phyloP scores from a whole-genome alignment of 164 flowering plant genomes.

The Magnolia kwangsiensis region DNA sequence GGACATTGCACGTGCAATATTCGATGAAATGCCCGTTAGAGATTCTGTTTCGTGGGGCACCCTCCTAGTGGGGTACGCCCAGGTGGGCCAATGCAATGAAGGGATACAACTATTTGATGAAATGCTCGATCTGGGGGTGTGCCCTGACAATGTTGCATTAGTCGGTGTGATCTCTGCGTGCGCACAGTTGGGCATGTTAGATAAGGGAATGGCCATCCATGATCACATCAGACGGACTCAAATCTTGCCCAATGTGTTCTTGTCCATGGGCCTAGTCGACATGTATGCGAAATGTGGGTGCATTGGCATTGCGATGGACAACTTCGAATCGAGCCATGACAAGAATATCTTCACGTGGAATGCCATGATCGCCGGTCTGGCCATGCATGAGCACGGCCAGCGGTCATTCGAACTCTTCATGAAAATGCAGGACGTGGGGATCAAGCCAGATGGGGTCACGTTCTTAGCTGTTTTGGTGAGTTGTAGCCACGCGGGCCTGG shows the following conservation, averaged over 20 bases:
- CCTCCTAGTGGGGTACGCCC: slow-evolving; percentile 60
- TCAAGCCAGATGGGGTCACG: slow-evolving; percentile 63
- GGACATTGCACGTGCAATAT: slow-evolving; percentile 37
- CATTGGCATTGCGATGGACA: slow-evolving; percentile 41
- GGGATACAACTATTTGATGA: slow-evolving; percentile 40
- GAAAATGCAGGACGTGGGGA: slow-evolving; percentile 41
- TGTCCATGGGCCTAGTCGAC: slow-evolving; percentile 69
- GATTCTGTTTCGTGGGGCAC: slow-evolving; percentile 71
- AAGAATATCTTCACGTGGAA: slow-evolving; percentile 74
- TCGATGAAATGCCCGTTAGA: slow-evolving; percentile 46
- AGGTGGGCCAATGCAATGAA: slow-evolving; percentile 30
- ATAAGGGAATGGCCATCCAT: slow-evolving; percentile 49
- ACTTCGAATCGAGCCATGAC: slow-evolving; percentile 41
- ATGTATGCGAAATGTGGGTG: slow-evolving; percentile 81
- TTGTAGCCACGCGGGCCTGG: slow-evolving; percentile 73
- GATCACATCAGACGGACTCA: slow-evolving; percentile 30
- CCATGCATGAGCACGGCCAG: slow-evolving; percentile 59
- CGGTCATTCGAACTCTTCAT: slow-evolving; percentile 39
- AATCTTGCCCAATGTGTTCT: slow-evolving; percentile 33
- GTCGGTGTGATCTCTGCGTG: slow-evolving; percentile 67
- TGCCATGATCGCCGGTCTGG: slow-evolving; percentile 70
- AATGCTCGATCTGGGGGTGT: slow-evolving; percentile 35
- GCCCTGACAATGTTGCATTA: slow-evolving; percentile 48
- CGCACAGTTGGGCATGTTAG: slow-evolving; percentile 55
- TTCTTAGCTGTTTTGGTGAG: slow-evolving; percentile 63